Conservation (phyloP, 176 grass and related monocot genomes). For the Eremochloa ophiuroides region DNA sequence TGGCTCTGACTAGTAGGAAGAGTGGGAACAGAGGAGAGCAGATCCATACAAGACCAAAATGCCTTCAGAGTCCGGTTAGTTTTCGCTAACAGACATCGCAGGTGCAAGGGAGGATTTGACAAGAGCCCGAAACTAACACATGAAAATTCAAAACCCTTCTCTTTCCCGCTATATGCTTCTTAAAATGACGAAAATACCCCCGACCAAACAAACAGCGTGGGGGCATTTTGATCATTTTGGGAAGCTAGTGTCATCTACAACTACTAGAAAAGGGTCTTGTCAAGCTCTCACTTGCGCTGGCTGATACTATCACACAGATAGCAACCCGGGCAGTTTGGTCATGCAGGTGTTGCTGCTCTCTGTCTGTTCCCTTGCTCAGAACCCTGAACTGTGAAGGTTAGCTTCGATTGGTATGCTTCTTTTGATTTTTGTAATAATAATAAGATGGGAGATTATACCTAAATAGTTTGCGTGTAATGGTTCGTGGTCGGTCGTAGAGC, state of each 20-base stretch:
- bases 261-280: conserved; percentile 54
- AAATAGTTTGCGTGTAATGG: conserved; percentile 6
- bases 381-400: conserved; percentile 17
- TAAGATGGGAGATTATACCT: conserved; percentile 24
- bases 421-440: conserved; percentile 61
- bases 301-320: neutral
- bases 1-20: conserved; percentile 41
- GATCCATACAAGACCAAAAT: conserved; percentile 25
- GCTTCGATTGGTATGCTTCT: conserved; percentile 23
- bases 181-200: conserved; percentile 87
- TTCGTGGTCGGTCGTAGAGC: conserved; percentile 16
- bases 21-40: conserved; percentile 7
- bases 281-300: conserved; percentile 75
- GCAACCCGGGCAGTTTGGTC: conserved; percentile 22
- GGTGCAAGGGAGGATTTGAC: conserved; percentile 86
- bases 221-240: conserved; percentile 88
- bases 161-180: conserved; percentile 33
- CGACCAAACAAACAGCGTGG: neutral
- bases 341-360: conserved; percentile 17
- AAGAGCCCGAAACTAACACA: conserved; percentile 45
- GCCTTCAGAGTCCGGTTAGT: conserved; percentile 11
- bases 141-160: neutral
- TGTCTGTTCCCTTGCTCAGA: conserved; percentile 16
- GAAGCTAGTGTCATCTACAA: conserved; percentile 35
- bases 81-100: conserved; percentile 20